phyloP scores from a whole-genome alignment of 768 basidiomycete species.

The Boletus edulis region DNA sequence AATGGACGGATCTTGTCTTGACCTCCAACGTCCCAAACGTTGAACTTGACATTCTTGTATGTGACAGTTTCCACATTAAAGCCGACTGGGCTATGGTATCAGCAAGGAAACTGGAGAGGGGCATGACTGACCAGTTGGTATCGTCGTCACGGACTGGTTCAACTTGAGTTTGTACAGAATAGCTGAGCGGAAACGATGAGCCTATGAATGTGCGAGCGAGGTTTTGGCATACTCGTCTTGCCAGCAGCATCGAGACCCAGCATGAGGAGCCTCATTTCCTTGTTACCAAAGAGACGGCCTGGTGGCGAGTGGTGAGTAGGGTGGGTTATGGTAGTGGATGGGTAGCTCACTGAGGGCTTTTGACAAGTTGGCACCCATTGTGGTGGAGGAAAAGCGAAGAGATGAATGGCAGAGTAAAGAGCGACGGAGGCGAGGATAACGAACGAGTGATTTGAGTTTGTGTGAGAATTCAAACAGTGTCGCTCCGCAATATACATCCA shows the following conservation, averaged over 20 bases:
- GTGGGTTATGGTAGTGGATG: neutral
- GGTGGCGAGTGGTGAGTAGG: slow-evolving; percentile 8
- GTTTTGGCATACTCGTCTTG: slow-evolving; percentile 81
- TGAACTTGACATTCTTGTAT: slow-evolving; percentile 97
- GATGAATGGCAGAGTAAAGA: slow-evolving; percentile 49
- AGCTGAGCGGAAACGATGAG: slow-evolving; percentile 47
- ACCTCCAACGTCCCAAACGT: slow-evolving; percentile 97
- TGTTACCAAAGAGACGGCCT: slow-evolving; percentile 97
- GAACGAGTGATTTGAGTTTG: neutral
- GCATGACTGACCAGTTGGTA: slow-evolving; percentile 76
- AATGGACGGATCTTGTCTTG: slow-evolving; percentile 99
- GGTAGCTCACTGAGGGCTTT: slow-evolving; percentile 67
- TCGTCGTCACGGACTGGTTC: slow-evolving; percentile 98
- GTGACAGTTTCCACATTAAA: slow-evolving; percentile 99
- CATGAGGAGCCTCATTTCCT: slow-evolving; percentile 98
- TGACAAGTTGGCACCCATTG: slow-evolving; percentile 86
- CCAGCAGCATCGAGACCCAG: slow-evolving; percentile 96
- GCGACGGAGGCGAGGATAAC: slow-evolving; percentile 44
- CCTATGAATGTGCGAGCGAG: neutral
- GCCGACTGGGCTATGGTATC: slow-evolving; percentile 58
- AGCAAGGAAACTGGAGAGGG: neutral
- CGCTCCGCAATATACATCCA: slow-evolving; percentile 12
- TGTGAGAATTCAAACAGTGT: slow-evolving; percentile 24
- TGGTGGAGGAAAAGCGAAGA: slow-evolving; percentile 25
- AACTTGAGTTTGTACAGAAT: slow-evolving; percentile 99